These are phyloP conservation scores for Tricholoma bakamatsutake DNA, from an alignment of 768 basidiomycete genomes.

Conservation along the genomic window DNA sequence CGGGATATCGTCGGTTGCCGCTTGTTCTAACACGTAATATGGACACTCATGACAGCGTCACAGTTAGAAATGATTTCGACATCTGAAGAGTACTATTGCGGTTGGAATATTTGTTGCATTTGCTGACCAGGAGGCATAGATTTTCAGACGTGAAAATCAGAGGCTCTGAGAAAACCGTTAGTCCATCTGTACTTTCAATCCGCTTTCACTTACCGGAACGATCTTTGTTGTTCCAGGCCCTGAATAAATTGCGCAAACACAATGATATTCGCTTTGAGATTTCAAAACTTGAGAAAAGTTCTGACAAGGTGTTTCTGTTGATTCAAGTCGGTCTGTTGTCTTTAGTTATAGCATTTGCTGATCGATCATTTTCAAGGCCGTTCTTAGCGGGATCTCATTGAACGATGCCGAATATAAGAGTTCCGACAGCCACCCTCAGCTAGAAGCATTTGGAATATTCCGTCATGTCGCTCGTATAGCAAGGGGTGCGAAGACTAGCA, in stretches of 20 bases:
- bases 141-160: constrained; percentile 66
- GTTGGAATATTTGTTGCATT: background rate
- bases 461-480: constrained; percentile 73
- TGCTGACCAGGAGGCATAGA: constrained; percentile 28
- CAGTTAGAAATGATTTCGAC: constrained; percentile 61
- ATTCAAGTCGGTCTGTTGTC: constrained; percentile 62
- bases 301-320: constrained; percentile 76
- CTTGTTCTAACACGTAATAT: background rate
- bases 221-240: constrained; percentile 28
- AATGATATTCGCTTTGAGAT: constrained; percentile 77
- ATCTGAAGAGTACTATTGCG: constrained; percentile 55
- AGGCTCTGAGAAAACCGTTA: constrained; percentile 68
- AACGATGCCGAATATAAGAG: constrained; percentile 64
- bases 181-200: background rate
- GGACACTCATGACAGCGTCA: constrained; percentile 1
- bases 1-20: constrained; percentile 58
- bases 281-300: constrained; percentile 61
- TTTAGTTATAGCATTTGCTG: background rate
- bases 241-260: constrained; percentile 64
- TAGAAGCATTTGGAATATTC: constrained; percentile 69
- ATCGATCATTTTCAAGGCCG: constrained; percentile 41
- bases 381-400: constrained; percentile 66
- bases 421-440: constrained; percentile 61
- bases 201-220: background rate
- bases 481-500: constrained; percentile 42